Conservation (phyloP, 371 early-diverging fungal species). For the Mortierella sp. region DNA sequence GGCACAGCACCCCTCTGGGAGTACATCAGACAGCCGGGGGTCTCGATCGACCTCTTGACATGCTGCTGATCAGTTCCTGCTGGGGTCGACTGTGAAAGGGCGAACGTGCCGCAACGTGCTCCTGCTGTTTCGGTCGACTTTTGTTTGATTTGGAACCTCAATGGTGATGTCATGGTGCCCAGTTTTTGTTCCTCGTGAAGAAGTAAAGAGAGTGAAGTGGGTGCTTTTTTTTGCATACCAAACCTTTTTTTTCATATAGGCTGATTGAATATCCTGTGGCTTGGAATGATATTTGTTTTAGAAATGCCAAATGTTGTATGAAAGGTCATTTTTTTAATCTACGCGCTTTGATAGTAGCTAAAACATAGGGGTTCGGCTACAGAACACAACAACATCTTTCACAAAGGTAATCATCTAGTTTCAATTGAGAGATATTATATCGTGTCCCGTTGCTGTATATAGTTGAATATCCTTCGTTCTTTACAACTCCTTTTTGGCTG, state of each 20-base stretch:
- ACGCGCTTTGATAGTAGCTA: not conserved
- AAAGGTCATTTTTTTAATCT: conserved; percentile 4
- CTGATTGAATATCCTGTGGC: not conserved
- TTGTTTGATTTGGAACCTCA: conserved; percentile 10
- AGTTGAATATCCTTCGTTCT: not conserved
- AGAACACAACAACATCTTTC: not conserved
- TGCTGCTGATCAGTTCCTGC: conserved; percentile 13
- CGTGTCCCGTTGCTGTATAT: not conserved
- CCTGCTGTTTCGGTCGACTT: not conserved
- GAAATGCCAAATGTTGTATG: not conserved
- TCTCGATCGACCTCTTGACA: conserved; percentile 59
- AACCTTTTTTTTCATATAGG: not conserved
- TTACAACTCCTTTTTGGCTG: conserved; percentile 41
- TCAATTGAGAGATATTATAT: not conserved
- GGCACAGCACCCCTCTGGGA: conserved; percentile 82
- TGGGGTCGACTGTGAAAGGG: not conserved
- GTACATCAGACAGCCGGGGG: conserved; percentile 80
- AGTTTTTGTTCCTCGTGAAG: not conserved
- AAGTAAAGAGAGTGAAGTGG: too few species aligned
- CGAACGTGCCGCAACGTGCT: conserved; percentile 34
- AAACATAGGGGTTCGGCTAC: not conserved
- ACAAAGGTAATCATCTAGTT: conserved; percentile 1
- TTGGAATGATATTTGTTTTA: conserved; percentile 8
- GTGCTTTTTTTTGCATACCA: not conserved
- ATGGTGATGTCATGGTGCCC: conserved; percentile 1